Conservation (phyloP, 129 eudicot genomes). For the Flaveria linearis region DNA sequence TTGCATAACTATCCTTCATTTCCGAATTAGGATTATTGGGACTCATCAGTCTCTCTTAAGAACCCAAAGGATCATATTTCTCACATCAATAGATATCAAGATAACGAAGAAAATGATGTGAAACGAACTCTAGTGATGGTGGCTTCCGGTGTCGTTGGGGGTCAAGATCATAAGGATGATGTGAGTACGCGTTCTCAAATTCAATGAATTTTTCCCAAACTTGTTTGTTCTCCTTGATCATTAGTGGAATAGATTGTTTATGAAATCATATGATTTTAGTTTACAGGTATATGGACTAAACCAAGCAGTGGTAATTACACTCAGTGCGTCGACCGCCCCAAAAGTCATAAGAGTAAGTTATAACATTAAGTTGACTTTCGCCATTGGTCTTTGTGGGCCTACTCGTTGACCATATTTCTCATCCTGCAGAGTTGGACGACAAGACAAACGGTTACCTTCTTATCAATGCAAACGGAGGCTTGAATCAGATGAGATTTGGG, state of each 20-base stretch:
- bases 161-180: conserved; percentile 43
- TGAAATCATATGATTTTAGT: conserved; percentile 48
- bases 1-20: conserved; percentile 22
- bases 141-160: conserved; percentile 55
- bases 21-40: conserved; percentile 58
- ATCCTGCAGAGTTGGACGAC: conserved; percentile 68
- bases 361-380: not conserved
- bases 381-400: conserved; percentile 6
- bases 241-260: conserved; percentile 25
- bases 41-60: conserved; percentile 44
- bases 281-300: conserved; percentile 76
- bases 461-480: conserved; percentile 98
- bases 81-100: conserved; percentile 47
- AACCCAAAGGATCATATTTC: conserved; percentile 43
- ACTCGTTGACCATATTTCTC: conserved; percentile 19
- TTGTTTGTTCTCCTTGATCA: not conserved
- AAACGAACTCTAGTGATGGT: conserved; percentile 65
- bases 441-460: conserved; percentile 83
- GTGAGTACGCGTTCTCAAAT: conserved; percentile 47
- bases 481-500: conserved; percentile 99
- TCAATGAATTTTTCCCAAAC: not conserved
- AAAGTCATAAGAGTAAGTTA: conserved; percentile 70
- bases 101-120: conserved; percentile 43
- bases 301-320: conserved; percentile 82
- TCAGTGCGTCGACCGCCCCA: conserved; percentile 74